Percentiles rank a stretch among this genome's conserved stretches.
phyloP scores from a whole-genome alignment of 1,284 basidiomycete species.

The Paramarasmius palmivorus region DNA sequence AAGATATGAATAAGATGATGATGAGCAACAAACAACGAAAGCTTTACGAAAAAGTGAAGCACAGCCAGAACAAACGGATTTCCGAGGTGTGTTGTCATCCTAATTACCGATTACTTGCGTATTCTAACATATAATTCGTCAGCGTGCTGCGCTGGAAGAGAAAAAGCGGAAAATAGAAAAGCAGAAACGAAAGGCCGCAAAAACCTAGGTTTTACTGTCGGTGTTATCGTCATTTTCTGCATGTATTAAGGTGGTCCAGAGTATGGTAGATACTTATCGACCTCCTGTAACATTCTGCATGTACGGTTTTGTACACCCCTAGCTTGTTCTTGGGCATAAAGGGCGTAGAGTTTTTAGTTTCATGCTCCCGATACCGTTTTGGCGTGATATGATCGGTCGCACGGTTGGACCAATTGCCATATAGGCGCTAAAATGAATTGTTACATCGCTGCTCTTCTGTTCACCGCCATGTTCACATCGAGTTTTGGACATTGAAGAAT shows the following conservation, averaged over 20 bases:
- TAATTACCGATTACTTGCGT: conserved; percentile 2
- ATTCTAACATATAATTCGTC: not conserved
- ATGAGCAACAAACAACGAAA: conserved; percentile 97
- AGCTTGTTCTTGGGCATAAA: too few species aligned
- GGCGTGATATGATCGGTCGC: too few species aligned
- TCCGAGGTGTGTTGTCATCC: conserved; percentile 66
- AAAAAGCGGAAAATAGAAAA: conserved; percentile 62
- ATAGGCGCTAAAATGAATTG: too few species aligned
- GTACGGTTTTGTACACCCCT: too few species aligned
- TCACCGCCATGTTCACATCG: too few species aligned
- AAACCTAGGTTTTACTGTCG: conserved; percentile 25
- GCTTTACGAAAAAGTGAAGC: conserved; percentile 95
- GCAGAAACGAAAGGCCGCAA: conserved; percentile 44
- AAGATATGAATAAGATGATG: conserved; percentile 98
- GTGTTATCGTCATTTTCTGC: too few species aligned
- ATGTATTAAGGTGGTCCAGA: too few species aligned
- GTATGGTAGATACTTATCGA: too few species aligned
- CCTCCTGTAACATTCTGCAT: too few species aligned
- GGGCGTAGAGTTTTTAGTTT: conserved; percentile 16
- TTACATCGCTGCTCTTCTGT: too few species aligned
- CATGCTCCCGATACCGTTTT: conserved; percentile 5
- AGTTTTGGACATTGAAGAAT: not conserved
- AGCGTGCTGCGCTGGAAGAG: conserved; percentile 65
- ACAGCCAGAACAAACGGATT: conserved; percentile 78
- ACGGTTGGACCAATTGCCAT: too few species aligned